Evolutionary conservation across 2,329 filamentous ascomycete genomes (phyloP), one percentile per base, ranked within the genome.

Genomic region (Didymosphaeria variabile): DNA sequence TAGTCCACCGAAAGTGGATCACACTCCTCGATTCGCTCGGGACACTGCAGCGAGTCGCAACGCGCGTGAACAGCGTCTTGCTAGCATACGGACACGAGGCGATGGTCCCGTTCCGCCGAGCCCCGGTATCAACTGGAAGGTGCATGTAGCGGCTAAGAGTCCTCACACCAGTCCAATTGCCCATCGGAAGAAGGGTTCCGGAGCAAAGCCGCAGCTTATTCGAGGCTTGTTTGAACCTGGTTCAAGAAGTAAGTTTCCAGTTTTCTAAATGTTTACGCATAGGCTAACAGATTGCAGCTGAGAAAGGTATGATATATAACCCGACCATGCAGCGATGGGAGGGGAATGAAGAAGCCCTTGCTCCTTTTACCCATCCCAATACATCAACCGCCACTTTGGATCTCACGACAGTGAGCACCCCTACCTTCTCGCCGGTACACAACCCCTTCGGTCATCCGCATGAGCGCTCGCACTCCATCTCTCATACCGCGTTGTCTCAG

Each of bases 281-380:
- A 55, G 23, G 51, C 63, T 70, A 67, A 69, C 59, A 29, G 2
- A 19, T 51, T 57, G 44, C 69, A 94, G 92, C 90, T 72, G 87
- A 97, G 62, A 95, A 97, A 78, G 95, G 94, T 66, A 99, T 99
- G 95, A 90, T 88, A 57, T 99, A 97, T 77, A 98, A 99, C 73
- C 92, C 95, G 7, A 83, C 86, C 31, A 91, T 92, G 9, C 95
- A 90, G 73, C 87, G 89, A 53, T 99, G 95, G 95, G 95, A 99
- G 83, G 95, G 95, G 55, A 99, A 99, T 71, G 95, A 99, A 76
- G 94, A 93, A 70, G 90, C 86, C 36, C 82, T 97, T 56, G 86
- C 87, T 65, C 87, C 88, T 5, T 99, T 99, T 78, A 93, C 76
- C 2, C 74, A 75, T 60, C 75, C 73, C 34, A 78, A 78, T 57